Base-by-base conservation (phyloP, 2,329 filamentous ascomycete genomes). In the Pseudopithomyces maydicus region DNA sequence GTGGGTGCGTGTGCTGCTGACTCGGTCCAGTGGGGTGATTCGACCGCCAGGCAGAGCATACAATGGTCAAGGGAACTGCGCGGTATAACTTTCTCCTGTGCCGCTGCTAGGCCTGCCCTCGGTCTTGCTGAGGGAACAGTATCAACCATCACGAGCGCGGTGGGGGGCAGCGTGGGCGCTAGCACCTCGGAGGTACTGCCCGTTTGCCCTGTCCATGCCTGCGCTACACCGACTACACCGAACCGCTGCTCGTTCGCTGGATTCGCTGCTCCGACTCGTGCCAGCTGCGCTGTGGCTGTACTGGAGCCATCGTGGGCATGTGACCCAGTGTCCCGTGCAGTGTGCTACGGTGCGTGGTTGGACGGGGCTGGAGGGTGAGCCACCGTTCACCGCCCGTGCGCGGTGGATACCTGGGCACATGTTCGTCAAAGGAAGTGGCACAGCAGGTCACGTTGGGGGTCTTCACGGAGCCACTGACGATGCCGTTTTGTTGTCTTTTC, bases 81-180 rank as follows among this genome's bases (percentile, higher is more conserved):
- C 32, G 4, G n/a, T n/a, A 32, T 19, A 29, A n/a, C 15, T 32
- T 11, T 35, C 17, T 29, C 5, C 20, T 14, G 3, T 5, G 11
- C n/a, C 12, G 35, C 20, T 17, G 11, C 11, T 6, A 10, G 35
- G 8, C 22, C 19, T n/a, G 39, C 22, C 41, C 42, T 50, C 23
- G 11, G 19, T 48, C 42, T 48, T 43, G 52, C 52, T 54, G 52
- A 23, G 15, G 52, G 41, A 23, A 43, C 32, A n/a, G 29, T 17
- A 14, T 20, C 35, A n/a, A 15, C 14, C 23, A 51, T 52, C 54
- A 56, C 47, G 41, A 46, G 54, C n/a, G 47, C 47, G 39, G 47
- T 47, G 54, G 54, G 53, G 54, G 22, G 22, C 42, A 19, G 43
- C 33, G 6, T 23, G 17, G 7, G 15, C 26, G 45, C 52, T 46